Evolutionary conservation across 768 basidiomycete species (phyloP), one percentile per base, ranked within the genome.

Genomic region (Boletus sp.): DNA sequence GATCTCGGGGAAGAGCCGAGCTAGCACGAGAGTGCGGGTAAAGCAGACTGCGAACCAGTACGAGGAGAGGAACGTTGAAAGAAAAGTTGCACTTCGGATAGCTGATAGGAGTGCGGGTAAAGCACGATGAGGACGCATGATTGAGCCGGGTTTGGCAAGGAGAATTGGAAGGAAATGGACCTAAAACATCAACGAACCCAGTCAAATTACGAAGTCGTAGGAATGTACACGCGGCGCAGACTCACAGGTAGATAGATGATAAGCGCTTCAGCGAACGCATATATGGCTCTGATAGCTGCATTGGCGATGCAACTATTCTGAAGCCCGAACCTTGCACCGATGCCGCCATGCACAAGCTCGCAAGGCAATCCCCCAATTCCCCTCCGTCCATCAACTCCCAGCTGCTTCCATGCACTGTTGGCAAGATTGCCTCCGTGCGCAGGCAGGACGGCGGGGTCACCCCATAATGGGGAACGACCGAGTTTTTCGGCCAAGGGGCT

Each of bases 291-390:
- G 43, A 85, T 65, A 0, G 58, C 59, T 3, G 79, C 75, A 64
- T 91, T 91, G 33, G 78, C 76, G 0, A 75, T 72, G 63, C 90
- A 91, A 60, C 81, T 86, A 17, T 71, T 70, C 29, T 75, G 75
- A 5, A 84, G 68, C 11, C 80, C 79, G 15, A 80, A 60, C 19
- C 61, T 73, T 21, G 72, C 63, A 33, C 79, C 79, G 35, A 83
- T 70, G n/a, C 74, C 67, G 10, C 80, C 82, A 60, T 92, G 90
- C 1, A 91, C 79, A 4, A 90, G 60, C 63, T 90, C 84, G 61
- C 90, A 92, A 2, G 90, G 90, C 7, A 91, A 56, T 2, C 90
- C 90, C 3, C 88, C 90, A 4, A 87, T 64, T 4, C 81, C 78
- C 1, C 66, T 39, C 43, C 90, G 70, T 23, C 74, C 79, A 7